These are phyloP conservation scores for Mycena haematopus DNA, from an alignment of 768 basidiomycete genomes.

Conservation along the genomic window DNA sequence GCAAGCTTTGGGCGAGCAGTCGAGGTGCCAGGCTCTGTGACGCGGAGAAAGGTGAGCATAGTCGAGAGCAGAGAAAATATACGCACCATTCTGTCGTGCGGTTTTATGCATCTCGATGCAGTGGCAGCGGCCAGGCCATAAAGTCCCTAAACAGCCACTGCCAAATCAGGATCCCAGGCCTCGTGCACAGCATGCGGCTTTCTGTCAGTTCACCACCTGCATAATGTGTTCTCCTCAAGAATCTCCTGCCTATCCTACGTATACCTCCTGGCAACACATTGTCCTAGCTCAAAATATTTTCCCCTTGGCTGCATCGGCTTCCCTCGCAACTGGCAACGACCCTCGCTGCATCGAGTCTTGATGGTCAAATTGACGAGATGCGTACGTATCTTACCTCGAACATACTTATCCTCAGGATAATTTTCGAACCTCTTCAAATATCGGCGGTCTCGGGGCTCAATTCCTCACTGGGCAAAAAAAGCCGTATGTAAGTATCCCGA, in stretches of 20 bases:
- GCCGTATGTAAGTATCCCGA: too few species aligned
- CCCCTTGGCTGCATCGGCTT: neutral
- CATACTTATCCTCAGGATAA: too few species aligned
- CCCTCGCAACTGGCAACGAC: neutral
- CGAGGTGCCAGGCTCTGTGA: slow-evolving; percentile 32
- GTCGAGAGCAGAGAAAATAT: neutral
- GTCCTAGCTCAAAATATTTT: neutral
- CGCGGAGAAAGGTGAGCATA: slow-evolving; percentile 44
- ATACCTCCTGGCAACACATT: too few species aligned
- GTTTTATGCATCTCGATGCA: neutral
- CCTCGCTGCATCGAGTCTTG: too few species aligned
- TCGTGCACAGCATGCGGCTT: neutral
- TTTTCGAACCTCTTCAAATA: too few species aligned
- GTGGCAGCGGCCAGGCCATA: neutral
- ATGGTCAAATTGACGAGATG: too few species aligned
- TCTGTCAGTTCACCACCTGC: neutral
- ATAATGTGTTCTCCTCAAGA: too few species aligned
- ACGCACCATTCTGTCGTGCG: neutral
- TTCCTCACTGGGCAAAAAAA: neutral
- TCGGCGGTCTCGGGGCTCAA: neutral
- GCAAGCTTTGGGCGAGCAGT: slow-evolving; percentile 29
- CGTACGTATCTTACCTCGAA: too few species aligned
- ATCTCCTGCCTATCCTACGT: too few species aligned
- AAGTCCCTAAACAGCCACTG: neutral
- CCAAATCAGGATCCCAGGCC: neutral